Evolutionary conservation across 352 stramenopile genomes (phyloP).

Genomic region (Phytophthora citricola): DNA sequence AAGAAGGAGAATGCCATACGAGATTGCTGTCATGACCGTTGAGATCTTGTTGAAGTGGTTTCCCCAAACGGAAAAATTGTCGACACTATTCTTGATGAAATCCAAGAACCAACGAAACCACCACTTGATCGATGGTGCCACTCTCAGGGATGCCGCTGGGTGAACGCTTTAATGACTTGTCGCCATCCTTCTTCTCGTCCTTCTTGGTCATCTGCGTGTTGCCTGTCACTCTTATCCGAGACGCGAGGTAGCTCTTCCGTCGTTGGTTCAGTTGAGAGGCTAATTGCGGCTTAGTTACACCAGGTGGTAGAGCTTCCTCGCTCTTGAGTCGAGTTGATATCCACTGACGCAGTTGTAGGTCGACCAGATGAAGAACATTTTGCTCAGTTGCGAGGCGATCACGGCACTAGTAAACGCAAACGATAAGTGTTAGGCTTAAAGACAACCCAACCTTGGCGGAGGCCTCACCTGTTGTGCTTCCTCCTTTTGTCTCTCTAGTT

Average conservation of each 20-base stretch:
- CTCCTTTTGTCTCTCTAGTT: constrained; percentile 1
- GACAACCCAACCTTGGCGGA: background rate
- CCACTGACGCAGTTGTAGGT: constrained; percentile 65
- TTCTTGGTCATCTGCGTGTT: too few species aligned
- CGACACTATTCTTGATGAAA: constrained; percentile 39
- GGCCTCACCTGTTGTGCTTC: constrained; percentile 29
- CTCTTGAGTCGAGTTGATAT: constrained; percentile 50
- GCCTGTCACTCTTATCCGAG: background rate
- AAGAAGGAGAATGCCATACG: constrained; percentile 13
- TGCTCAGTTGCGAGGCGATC: constrained; percentile 43
- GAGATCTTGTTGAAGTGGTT: constrained; percentile 14
- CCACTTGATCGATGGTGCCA: constrained; percentile 20
- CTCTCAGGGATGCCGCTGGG: constrained; percentile 8
- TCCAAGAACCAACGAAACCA: constrained; percentile 31
- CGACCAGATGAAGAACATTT: constrained; percentile 56
- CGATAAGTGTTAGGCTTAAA: background rate
- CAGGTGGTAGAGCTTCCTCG: constrained; percentile 4
- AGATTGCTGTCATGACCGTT: background rate
- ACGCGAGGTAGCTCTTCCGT: constrained; percentile 48
- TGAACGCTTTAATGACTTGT: constrained; percentile 29
- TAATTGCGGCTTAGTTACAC: constrained; percentile 19
- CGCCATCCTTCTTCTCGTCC: too few species aligned
- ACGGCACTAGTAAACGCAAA: constrained; percentile 21
- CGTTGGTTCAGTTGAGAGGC: constrained; percentile 50
- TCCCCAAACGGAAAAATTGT: constrained; percentile 1